Percentiles rank a stretch among this genome's conserved stretches.
phyloP scores from a whole-genome alignment of 768 basidiomycete genomes.

The Tylopilus intermedius region DNA sequence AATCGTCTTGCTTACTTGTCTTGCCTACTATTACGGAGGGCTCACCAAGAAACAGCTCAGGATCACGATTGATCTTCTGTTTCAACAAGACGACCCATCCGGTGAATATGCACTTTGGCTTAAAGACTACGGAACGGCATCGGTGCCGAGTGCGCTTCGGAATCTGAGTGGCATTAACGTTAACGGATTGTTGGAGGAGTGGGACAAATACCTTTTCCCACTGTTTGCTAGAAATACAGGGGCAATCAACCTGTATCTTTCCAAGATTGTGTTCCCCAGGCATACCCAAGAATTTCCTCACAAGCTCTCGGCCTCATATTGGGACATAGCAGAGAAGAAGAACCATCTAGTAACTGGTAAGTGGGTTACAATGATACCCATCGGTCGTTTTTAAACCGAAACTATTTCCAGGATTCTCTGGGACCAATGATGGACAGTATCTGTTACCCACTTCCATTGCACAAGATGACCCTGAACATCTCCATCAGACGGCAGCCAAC shows the following conservation, averaged over 20 bases:
- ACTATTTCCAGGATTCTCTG: too few relatives aligned
- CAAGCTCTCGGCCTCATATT: slow-evolving; percentile 32
- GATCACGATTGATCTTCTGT: slow-evolving; percentile 25
- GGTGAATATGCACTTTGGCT: slow-evolving; percentile 33
- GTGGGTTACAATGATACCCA: too few relatives aligned
- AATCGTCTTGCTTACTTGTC: too few relatives aligned
- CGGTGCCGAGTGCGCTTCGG: slow-evolving; percentile 19
- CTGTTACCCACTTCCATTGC: too few relatives aligned
- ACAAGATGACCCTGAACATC: too few relatives aligned
- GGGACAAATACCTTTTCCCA: not conserved
- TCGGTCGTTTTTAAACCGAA: too few relatives aligned
- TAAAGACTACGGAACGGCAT: not conserved
- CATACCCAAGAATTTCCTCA: slow-evolving; percentile 33
- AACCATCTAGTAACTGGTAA: too few relatives aligned
- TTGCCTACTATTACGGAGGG: too few relatives aligned
- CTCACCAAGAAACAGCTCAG: slow-evolving; percentile 26
- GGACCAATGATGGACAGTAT: too few relatives aligned
- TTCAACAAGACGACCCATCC: slow-evolving; percentile 30
- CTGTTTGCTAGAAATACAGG: too few relatives aligned
- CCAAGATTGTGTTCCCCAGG: slow-evolving; percentile 33
- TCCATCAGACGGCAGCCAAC: too few relatives aligned
- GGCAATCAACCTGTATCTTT: slow-evolving; percentile 31
- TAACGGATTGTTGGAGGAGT: slow-evolving; percentile 26
- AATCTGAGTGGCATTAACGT: slow-evolving; percentile 21
- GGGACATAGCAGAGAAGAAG: slow-evolving; percentile 33